Percentiles rank a stretch among this genome's conserved stretches.
phyloP scores from a whole-genome alignment of 768 basidiomycete genomes.

The Lactarius akahatsu region DNA sequence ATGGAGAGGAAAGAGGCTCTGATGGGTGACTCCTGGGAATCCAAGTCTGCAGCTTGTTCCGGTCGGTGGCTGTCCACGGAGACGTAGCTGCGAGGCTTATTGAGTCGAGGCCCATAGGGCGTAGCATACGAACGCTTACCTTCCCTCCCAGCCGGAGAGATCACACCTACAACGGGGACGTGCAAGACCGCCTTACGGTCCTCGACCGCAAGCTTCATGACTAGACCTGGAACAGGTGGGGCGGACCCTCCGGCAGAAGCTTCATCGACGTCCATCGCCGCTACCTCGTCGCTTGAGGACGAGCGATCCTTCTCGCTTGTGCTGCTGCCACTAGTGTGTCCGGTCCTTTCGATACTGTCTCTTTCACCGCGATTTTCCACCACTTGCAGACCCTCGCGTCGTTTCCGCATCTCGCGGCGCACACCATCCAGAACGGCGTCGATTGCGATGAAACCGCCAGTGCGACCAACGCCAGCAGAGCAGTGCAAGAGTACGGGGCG shows the following conservation, averaged over 20 bases:
- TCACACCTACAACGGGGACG: constrained; percentile 24
- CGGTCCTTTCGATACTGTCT: constrained; percentile 11
- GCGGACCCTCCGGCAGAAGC: constrained; percentile 26
- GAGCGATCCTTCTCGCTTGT: constrained; percentile 27
- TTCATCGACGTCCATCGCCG: constrained; percentile 36
- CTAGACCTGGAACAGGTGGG: constrained; percentile 15
- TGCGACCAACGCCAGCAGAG: constrained; percentile 93
- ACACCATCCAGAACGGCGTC: constrained; percentile 83
- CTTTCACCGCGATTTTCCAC: constrained; percentile 26
- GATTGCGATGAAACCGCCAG: constrained; percentile 89
- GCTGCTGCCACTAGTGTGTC: constrained; percentile 29
- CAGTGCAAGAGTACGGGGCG: constrained; percentile 81
- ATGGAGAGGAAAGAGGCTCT: constrained; percentile 21
- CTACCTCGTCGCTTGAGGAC: constrained; percentile 30
- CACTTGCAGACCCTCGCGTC: constrained; percentile 31
- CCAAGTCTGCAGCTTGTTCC: constrained; percentile 21
- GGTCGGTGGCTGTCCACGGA: constrained; percentile 14
- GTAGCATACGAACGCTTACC: neutral
- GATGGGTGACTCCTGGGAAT: constrained; percentile 17
- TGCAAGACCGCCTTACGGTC: constrained; percentile 22
- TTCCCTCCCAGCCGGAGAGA: constrained; percentile 7
- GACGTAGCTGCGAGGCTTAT: constrained; percentile 10
- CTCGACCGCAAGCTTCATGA: constrained; percentile 21
- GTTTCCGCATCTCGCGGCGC: constrained; percentile 52
- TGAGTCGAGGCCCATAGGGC: constrained; percentile 15